Conservation (phyloP, 257 asterid species). For the Lantana camara region DNA sequence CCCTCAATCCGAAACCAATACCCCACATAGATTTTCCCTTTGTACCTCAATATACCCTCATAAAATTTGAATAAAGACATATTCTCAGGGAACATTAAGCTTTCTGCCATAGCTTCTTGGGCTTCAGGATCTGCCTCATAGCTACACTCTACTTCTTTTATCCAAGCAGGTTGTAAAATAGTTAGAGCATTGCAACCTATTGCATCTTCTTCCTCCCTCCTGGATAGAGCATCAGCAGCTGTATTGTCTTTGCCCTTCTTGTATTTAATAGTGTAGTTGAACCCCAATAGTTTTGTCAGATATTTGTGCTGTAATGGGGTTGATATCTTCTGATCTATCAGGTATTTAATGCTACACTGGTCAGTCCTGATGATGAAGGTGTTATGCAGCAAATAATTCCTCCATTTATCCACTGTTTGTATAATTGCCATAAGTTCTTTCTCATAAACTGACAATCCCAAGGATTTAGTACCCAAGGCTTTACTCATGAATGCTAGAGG, state of each 20-base stretch:
- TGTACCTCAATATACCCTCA: background rate
- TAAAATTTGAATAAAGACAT: background rate
- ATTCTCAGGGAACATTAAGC: background rate
- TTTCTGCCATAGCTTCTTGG: background rate
- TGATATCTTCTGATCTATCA: background rate
- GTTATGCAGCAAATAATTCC: background rate
- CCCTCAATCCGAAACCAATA: background rate
- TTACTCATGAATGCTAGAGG: background rate
- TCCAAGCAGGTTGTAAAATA: background rate
- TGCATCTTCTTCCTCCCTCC: background rate
- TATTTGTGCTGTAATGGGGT: background rate
- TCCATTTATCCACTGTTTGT: background rate
- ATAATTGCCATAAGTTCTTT: background rate
- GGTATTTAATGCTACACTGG: background rate
- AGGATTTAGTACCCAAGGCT: background rate
- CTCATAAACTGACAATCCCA: background rate
- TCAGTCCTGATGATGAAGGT: background rate
- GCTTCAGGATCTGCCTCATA: background rate
- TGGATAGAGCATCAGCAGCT: background rate
- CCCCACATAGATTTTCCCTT: background rate
- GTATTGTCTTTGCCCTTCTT: background rate
- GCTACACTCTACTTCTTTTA: background rate
- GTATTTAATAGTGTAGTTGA: background rate
- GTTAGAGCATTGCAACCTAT: background rate
- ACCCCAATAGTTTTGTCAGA: background rate